Conservation (phyloP, 2,329 filamentous ascomycete species). For the Exserohilum turcica region DNA sequence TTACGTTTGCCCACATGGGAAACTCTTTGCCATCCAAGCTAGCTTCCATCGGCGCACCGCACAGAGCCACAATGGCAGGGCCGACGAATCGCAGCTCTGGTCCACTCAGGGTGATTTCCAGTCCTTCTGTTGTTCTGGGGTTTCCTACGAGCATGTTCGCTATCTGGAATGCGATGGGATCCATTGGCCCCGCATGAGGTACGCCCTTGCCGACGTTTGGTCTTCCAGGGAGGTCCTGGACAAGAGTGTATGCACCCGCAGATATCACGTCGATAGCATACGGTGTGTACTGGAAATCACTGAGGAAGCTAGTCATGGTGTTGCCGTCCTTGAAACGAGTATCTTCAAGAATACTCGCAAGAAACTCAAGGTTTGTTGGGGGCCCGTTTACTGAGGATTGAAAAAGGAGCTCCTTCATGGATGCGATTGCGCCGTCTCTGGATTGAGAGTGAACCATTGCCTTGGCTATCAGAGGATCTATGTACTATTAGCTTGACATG, state of each 20-base stretch:
- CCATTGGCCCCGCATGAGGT: conserved; percentile 66
- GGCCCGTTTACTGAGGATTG: conserved; percentile 58
- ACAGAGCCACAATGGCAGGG: conserved; percentile 61
- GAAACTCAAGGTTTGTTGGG: conserved; percentile 63
- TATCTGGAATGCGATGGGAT: conserved; percentile 61
- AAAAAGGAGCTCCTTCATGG: conserved; percentile 52
- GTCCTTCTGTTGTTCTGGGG: conserved; percentile 54
- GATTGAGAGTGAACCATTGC: conserved; percentile 60
- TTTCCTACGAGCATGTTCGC: conserved; percentile 67
- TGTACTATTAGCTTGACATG: neutral
- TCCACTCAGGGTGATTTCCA: conserved; percentile 66
- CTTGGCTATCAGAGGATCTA: conserved; percentile 61
- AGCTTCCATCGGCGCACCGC: conserved; percentile 60
- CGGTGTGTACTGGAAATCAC: conserved; percentile 56
- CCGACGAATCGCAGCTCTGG: conserved; percentile 63
- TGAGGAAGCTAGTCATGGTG: conserved; percentile 63
- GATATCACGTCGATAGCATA: conserved; percentile 62
- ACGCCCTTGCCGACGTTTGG: conserved; percentile 63
- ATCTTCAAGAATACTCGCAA: conserved; percentile 57
- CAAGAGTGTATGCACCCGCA: conserved; percentile 61
- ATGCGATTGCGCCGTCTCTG: conserved; percentile 51
- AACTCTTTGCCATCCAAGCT: conserved; percentile 56
- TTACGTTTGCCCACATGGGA: conserved; percentile 62
- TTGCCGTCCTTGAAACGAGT: conserved; percentile 55
- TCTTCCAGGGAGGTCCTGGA: conserved; percentile 65